Conservation (phyloP, 148 eudicot genomes). For the Heliosperma pusillum region DNA sequence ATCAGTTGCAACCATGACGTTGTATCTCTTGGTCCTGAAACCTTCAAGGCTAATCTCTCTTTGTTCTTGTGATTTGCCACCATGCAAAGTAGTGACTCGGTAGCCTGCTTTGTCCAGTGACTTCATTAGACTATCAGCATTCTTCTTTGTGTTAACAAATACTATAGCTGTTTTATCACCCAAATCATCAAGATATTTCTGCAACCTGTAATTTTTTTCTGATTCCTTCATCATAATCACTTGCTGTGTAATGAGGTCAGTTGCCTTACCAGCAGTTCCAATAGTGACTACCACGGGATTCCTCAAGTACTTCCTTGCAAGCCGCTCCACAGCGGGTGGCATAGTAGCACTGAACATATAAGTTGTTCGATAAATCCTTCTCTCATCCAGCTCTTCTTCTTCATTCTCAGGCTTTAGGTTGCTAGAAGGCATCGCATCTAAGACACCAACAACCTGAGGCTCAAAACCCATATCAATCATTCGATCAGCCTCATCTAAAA, state of each 20-base stretch:
- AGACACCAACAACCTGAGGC: conserved; percentile 69
- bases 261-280: conserved; percentile 81
- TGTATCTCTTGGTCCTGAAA: conserved; percentile 54
- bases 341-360: conserved; percentile 87
- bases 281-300: conserved; percentile 80
- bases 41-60: conserved; percentile 64
- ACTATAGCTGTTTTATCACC: conserved; percentile 64
- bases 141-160: conserved; percentile 50
- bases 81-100: conserved; percentile 67
- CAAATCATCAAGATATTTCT: conserved; percentile 59
- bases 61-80: conserved; percentile 62
- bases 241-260: conserved; percentile 67
- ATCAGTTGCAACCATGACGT: conserved; percentile 59
- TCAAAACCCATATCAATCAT: conserved; percentile 94
- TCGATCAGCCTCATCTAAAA: conserved; percentile 82
- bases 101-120: conserved; percentile 46
- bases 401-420: conserved; percentile 80
- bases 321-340: conserved; percentile 81
- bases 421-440: conserved; percentile 87
- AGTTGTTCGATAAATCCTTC: conserved; percentile 67
- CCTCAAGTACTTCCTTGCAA: conserved; percentile 78
- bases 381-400: conserved; percentile 82
- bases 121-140: conserved; percentile 44
- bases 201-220: conserved; percentile 56
- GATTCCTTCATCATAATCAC: conserved; percentile 78